phyloP scores from a whole-genome alignment of 495 filamentous ascomycete genomes.

The Neurospora pannonica region DNA sequence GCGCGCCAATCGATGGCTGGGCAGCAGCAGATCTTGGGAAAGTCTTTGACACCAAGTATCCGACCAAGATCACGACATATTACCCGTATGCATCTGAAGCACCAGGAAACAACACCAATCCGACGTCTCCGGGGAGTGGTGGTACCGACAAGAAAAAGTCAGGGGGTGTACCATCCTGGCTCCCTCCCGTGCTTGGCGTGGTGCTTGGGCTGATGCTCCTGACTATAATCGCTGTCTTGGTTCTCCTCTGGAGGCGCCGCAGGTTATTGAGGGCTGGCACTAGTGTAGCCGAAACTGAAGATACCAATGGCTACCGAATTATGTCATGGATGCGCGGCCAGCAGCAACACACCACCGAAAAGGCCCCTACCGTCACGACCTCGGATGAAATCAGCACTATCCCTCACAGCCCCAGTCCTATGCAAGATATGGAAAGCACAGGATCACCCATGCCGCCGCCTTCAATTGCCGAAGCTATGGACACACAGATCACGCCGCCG shows the following conservation, averaged over 20 bases:
- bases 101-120: conserved; percentile 17
- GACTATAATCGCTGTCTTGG: conserved; percentile 38
- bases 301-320: conserved; percentile 31
- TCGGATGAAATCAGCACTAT: conserved; percentile 29
- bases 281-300: conserved; percentile 37
- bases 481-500: conserved; percentile 15
- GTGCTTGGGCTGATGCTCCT: conserved; percentile 54
- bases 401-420: conserved; percentile 6
- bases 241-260: conserved; percentile 47
- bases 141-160: background rate
- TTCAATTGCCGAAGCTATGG: conserved; percentile 29
- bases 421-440: conserved; percentile 18
- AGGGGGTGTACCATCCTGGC: conserved; percentile 47
- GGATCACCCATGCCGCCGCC: conserved; percentile 5
- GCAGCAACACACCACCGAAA: conserved; percentile 18
- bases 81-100: conserved; percentile 47
- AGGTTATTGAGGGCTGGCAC: conserved; percentile 23
- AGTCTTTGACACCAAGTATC: conserved; percentile 50
- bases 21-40: conserved; percentile 36
- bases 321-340: conserved; percentile 36
- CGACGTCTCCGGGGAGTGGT: background rate
- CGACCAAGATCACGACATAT: conserved; percentile 44
- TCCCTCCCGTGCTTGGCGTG: conserved; percentile 57
- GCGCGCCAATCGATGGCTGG: conserved; percentile 37
- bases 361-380: conserved; percentile 39